A percentile compares a stretch with the other conserved stretches of the same genome.
These are phyloP conservation scores for Hypoxylon sp. DNA, from an alignment of 2,329 filamentous ascomycete genomes.

Conservation along the genomic window DNA sequence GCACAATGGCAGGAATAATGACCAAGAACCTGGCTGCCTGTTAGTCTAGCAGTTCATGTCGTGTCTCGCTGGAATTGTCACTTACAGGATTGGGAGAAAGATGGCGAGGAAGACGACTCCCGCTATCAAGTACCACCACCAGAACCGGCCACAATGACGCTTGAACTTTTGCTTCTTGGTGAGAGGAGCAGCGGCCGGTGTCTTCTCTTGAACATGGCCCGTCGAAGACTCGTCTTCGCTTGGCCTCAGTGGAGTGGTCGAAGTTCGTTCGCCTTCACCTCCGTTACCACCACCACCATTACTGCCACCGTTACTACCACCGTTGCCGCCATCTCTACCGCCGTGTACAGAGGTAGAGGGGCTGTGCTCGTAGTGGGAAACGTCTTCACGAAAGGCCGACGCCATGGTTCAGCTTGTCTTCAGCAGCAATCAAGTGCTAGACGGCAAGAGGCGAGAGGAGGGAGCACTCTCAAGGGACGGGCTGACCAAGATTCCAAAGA, in stretches of 20 bases:
- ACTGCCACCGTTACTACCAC: no score
- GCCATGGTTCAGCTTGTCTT: slow-evolving; percentile 39
- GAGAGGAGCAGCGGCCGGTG: slow-evolving; percentile 30
- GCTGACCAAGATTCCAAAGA: slow-evolving; percentile 21
- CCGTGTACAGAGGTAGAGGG: slow-evolving; percentile 40
- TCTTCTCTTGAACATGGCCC: slow-evolving; percentile 44
- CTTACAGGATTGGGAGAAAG: slow-evolving; percentile 56
- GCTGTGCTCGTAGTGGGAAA: slow-evolving; percentile 39
- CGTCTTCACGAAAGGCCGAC: slow-evolving; percentile 42
- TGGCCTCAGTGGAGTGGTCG: slow-evolving; percentile 22
- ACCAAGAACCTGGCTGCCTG: slow-evolving; percentile 52
- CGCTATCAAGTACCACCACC: slow-evolving; percentile 54
- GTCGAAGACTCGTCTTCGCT: slow-evolving; percentile 38
- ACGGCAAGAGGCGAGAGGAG: slow-evolving; percentile 26
- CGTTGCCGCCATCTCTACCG: slow-evolving; percentile 27
- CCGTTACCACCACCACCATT: slow-evolving; percentile 32
- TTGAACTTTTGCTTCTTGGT: slow-evolving; percentile 51
- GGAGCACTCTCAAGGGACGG: slow-evolving; percentile 10
- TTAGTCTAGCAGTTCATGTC: slow-evolving; percentile 10
- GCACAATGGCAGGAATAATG: slow-evolving; percentile 56
- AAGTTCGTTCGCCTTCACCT: slow-evolving; percentile 18
- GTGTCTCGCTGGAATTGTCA: slow-evolving; percentile 2
- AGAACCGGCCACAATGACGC: slow-evolving; percentile 53
- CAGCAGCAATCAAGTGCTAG: slow-evolving; percentile 23
- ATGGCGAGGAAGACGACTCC: slow-evolving; percentile 53